Evolutionary conservation across 2,329 filamentous ascomycete species (phyloP).

Genomic region (Drechslerella stenobrocha): DNA sequence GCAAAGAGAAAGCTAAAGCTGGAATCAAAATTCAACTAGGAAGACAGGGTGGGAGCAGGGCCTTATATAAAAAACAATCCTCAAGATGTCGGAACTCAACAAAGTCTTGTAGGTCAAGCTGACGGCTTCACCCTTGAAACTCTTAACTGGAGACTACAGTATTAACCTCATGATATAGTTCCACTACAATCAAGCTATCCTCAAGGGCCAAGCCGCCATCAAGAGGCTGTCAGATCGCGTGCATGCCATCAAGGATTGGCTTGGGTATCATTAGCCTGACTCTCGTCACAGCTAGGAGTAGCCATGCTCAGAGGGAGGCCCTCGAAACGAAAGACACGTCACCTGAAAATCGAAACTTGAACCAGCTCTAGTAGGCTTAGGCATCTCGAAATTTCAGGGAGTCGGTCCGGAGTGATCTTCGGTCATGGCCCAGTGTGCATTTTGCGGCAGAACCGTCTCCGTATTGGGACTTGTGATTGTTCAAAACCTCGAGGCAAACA

Average conservation of each 20-base stretch:
- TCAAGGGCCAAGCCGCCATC: not conserved
- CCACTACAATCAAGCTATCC: not conserved
- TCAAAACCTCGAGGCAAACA: slow-evolving; percentile 5
- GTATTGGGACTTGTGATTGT: not conserved
- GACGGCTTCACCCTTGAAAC: too few relatives aligned
- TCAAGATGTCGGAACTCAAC: too few relatives aligned
- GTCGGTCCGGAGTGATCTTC: not conserved
- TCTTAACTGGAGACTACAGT: too few relatives aligned
- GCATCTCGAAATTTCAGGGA: slow-evolving; percentile 2
- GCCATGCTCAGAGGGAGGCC: too few relatives aligned
- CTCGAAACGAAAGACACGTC: slow-evolving; percentile 2
- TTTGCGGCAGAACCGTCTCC: not conserved
- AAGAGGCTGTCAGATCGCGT: not conserved
- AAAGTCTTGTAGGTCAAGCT: too few relatives aligned
- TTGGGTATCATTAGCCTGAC: not conserved
- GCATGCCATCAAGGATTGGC: not conserved
- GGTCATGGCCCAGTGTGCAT: not conserved
- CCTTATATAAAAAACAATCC: slow-evolving; percentile 1
- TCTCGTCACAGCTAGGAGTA: not conserved
- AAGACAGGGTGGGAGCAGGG: not conserved
- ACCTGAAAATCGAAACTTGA: not conserved
- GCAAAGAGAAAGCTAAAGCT: not conserved
- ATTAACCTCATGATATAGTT: not conserved
- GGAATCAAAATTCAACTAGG: not conserved
- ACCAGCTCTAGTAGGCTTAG: not conserved